These are phyloP conservation scores for Emiliania huxleyi DNA, from an alignment of 78 protist species.

Conservation along the genomic window DNA sequence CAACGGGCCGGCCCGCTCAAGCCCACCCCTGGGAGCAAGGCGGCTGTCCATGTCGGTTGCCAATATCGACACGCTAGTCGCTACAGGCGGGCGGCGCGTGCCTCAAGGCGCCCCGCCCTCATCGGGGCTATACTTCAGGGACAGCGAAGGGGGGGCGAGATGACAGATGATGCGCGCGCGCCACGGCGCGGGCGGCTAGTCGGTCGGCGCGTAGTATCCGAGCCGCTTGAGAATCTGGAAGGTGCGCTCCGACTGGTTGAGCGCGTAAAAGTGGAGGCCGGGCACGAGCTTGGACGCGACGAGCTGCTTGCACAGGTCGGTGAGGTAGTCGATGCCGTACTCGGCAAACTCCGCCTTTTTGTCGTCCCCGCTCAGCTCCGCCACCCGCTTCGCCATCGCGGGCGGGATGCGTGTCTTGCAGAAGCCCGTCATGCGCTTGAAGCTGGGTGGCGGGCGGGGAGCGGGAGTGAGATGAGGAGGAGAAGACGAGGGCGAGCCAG, in stretches of 20 bases:
- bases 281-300: neutral
- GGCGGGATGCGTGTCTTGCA: constrained; percentile 16
- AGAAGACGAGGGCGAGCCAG: no score
- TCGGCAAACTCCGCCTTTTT: neutral
- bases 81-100: no score
- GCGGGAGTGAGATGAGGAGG: neutral
- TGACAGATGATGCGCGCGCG: no score
- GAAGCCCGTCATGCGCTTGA: neutral
- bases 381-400: neutral
- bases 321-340: neutral
- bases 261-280: constrained; percentile 25
- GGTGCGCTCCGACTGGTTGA: neutral
- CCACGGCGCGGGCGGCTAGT: no score
- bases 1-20: no score
- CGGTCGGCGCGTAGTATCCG: neutral
- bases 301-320: neutral
- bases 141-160: no score
- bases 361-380: neutral
- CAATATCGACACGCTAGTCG: no score
- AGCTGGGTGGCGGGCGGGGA: no score
- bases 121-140: no score
- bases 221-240: neutral
- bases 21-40: no score
- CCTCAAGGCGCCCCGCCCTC: no score
- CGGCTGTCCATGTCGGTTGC: no score